These are phyloP conservation scores for Isochrysis galbana DNA, from an alignment of 78 protist genomes.

Conservation along the genomic window DNA sequence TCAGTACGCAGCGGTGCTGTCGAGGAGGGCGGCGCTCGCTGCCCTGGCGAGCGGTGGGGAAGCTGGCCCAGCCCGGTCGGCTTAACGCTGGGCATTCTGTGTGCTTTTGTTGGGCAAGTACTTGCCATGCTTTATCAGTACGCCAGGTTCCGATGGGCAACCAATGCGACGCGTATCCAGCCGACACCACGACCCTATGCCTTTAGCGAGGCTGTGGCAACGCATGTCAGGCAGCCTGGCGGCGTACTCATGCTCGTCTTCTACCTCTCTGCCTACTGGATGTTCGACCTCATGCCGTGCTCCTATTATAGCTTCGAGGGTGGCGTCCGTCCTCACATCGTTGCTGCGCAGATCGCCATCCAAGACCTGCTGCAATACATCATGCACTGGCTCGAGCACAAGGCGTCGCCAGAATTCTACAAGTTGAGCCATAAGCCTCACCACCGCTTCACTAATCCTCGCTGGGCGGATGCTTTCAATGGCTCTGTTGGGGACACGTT, in stretches of 20 bases:
- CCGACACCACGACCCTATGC: not conserved
- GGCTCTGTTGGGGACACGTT: conserved; percentile 51
- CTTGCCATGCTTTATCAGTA: not conserved
- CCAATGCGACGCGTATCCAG: not conserved
- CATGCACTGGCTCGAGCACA: conserved; percentile 19
- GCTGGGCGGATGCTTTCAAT: conserved; percentile 47
- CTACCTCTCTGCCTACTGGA: conserved; percentile 12
- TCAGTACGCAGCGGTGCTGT: too few relatives aligned
- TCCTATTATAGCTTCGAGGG: conserved; percentile 12
- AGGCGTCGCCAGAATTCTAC: not conserved
- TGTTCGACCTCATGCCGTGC: conserved; percentile 26
- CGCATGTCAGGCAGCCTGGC: conserved; percentile 24
- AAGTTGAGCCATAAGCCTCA: conserved; percentile 22
- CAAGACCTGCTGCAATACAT: not conserved
- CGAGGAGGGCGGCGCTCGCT: not conserved
- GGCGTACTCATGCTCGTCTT: not conserved
- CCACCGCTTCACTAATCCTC: conserved; percentile 39
- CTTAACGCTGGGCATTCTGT: not conserved
- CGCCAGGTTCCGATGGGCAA: not conserved
- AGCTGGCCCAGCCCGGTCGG: conserved; percentile 35
- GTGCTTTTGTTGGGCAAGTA: conserved; percentile 20
- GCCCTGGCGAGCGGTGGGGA: conserved; percentile 13
- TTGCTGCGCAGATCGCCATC: not conserved
- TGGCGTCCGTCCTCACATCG: not conserved
- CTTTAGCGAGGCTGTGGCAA: not conserved